Evolutionary conservation across 192 early-diverging fungal species (phyloP).

Genomic region (Backusella westeae): DNA sequence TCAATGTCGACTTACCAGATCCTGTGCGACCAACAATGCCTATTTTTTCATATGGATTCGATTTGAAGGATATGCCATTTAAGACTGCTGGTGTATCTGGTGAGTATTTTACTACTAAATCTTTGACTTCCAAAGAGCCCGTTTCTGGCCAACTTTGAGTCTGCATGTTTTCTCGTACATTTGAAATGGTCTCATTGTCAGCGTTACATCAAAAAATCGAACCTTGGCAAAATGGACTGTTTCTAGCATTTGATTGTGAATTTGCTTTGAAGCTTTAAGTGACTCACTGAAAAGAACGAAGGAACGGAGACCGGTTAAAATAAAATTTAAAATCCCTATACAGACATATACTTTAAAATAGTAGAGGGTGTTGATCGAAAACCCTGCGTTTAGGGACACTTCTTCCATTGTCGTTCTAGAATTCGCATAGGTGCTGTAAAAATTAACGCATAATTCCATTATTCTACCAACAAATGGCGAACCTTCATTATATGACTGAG

Average conservation of each 20-base stretch:
- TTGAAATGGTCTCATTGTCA: conserved; percentile 66
- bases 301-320: neutral
- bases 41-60: conserved; percentile 41
- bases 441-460: no score
- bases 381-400: neutral
- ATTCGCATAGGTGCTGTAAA: no score
- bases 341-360: neutral
- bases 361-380: neutral
- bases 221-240: conserved; percentile 66
- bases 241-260: conserved; percentile 57
- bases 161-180: neutral
- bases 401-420: no score
- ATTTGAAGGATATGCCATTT: conserved; percentile 39
- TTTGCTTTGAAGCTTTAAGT: conserved; percentile 49
- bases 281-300: conserved; percentile 36
- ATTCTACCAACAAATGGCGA: neutral
- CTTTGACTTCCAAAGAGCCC: conserved; percentile 31
- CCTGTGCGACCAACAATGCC: conserved; percentile 54
- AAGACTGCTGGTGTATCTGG: conserved; percentile 44
- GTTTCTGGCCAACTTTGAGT: conserved; percentile 28
- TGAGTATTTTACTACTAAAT: conserved; percentile 36
- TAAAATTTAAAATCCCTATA: neutral
- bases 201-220: conserved; percentile 82
- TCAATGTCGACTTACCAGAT: conserved; percentile 48
- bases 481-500: neutral